Percentiles rank a stretch among this genome's conserved stretches.
Conservation (phyloP, 148 eudicot species). For the Spergularia marina region DNA sequence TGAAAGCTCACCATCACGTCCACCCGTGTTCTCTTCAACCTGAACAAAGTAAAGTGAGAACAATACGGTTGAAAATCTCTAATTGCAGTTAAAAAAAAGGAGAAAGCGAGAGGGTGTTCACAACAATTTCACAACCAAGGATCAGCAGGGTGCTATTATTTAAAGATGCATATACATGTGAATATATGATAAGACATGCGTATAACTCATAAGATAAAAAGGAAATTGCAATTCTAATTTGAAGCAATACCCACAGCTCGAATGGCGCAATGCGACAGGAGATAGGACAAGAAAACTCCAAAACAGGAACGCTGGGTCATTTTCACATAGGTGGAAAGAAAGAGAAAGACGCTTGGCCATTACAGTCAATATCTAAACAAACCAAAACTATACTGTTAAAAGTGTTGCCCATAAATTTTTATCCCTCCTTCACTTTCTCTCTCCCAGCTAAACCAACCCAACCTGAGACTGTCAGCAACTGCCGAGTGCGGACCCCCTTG, state of each 20-base stretch:
- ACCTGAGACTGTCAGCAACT: too few relatives aligned
- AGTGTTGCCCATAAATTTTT: too few relatives aligned
- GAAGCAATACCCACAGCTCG: neutral
- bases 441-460: too few relatives aligned
- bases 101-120: too few relatives aligned
- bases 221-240: neutral
- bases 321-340: neutral
- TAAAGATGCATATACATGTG: neutral
- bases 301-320: neutral
- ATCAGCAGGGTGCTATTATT: neutral
- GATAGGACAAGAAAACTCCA: neutral
- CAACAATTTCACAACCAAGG: too few relatives aligned
- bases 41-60: constrained; percentile 24
- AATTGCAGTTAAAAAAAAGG: too few relatives aligned
- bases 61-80: too few relatives aligned
- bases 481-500: too few relatives aligned
- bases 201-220: neutral
- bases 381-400: too few relatives aligned
- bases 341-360: neutral
- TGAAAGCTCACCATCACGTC: constrained; percentile 53
- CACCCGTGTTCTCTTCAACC: constrained; percentile 73
- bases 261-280: neutral
- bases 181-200: too few relatives aligned
- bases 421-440: too few relatives aligned
- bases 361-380: too few relatives aligned